phyloP scores from a whole-genome alignment of 2,329 filamentous ascomycete genomes.

The Aspergillus sp. region DNA sequence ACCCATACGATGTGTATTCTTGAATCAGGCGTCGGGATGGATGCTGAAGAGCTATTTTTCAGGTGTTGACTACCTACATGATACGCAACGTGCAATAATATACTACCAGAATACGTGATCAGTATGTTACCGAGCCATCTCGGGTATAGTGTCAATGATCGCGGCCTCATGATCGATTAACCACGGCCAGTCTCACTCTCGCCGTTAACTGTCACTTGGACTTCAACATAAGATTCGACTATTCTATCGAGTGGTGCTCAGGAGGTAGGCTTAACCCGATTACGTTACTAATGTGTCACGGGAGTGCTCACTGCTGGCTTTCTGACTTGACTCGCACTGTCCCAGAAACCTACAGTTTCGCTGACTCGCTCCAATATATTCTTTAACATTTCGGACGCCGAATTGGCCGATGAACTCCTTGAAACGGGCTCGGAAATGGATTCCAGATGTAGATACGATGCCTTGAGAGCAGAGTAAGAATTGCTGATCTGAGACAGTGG shows the following conservation, averaged over 20 bases:
- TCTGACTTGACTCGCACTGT: no score
- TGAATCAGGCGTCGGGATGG: conserved; percentile 16
- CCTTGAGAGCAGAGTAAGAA: background rate
- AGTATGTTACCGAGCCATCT: background rate
- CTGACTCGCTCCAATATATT: background rate
- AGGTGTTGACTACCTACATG: background rate
- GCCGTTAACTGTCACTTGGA: no score
- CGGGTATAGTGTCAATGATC: background rate
- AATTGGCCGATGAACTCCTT: background rate
- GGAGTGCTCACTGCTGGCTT: no score
- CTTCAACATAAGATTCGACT: no score
- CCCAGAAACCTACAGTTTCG: no score
- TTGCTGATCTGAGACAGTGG: background rate
- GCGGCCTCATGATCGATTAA: background rate
- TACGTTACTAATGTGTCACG: no score
- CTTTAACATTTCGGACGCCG: background rate
- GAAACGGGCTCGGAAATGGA: background rate
- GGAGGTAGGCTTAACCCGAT: no score
- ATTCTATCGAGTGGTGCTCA: no score
- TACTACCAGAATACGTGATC: background rate
- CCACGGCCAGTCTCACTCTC: background rate
- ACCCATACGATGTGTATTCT: conserved; percentile 13
- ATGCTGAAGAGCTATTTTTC: conserved; percentile 1
- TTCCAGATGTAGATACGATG: background rate
- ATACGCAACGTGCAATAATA: background rate